These are phyloP conservation scores for Dioscorea cayenensis DNA, from an alignment of 116 monocot genomes.

Conservation along the genomic window DNA sequence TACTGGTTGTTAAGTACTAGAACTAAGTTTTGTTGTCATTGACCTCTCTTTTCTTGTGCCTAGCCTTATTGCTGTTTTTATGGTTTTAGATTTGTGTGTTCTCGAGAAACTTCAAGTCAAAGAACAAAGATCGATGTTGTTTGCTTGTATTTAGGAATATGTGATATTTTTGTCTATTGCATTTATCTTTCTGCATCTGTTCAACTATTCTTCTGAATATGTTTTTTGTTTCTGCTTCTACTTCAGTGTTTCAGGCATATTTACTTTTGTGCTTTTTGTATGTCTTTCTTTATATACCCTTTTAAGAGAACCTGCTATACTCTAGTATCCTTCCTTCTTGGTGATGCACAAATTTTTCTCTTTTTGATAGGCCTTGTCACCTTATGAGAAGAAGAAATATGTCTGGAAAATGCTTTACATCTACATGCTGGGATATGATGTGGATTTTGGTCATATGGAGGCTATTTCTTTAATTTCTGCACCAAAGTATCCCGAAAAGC, in stretches of 20 bases:
- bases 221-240: not conserved
- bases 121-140: no score
- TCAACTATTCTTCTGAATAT: not conserved
- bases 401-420: slow-evolving; percentile 99
- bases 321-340: not conserved
- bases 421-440: slow-evolving; percentile 99
- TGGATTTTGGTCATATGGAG: slow-evolving; percentile 97
- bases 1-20: no score
- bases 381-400: slow-evolving; percentile 97
- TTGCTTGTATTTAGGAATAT: no score
- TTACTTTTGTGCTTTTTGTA: not conserved
- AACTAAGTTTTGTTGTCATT: no score
- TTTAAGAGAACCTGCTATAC: not conserved
- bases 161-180: no score
- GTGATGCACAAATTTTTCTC: not conserved
- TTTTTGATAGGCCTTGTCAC: slow-evolving; percentile 56
- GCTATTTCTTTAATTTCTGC: slow-evolving; percentile 95
- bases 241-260: not conserved
- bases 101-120: no score
- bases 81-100: no score
- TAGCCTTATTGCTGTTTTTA: no score
- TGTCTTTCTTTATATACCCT: not conserved
- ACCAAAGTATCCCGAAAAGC: slow-evolving; percentile 97
- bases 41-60: no score
- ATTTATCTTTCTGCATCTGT: no score